Conservation (phyloP, 495 filamentous ascomycete genomes). For the Penicillium paradoxum region DNA sequence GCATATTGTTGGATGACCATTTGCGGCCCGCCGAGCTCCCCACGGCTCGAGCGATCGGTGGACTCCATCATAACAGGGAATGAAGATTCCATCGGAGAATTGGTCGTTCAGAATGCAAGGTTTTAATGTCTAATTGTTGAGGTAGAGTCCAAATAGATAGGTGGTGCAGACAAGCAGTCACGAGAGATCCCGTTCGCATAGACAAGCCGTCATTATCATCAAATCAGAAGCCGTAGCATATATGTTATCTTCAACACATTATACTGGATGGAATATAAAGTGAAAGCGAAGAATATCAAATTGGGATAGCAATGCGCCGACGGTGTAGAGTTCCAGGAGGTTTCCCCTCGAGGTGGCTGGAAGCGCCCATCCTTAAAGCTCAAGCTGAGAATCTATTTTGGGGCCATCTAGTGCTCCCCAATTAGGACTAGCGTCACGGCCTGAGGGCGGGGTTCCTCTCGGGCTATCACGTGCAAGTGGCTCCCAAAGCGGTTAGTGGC, state of each 20-base stretch:
- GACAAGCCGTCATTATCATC: constrained; percentile 7
- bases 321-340: constrained; percentile 14
- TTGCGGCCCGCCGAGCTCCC: constrained; percentile 27
- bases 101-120: background rate
- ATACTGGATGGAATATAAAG: background rate
- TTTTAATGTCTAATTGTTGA: constrained; percentile 3
- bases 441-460: constrained; percentile 29
- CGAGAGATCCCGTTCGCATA: constrained; percentile 8
- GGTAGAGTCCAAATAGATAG: background rate
- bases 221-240: background rate
- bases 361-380: constrained; percentile 21
- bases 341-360: constrained; percentile 27
- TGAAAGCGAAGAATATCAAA: background rate
- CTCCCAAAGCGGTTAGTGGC: background rate
- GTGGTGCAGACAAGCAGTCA: constrained; percentile 8
- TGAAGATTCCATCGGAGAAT: constrained; percentile 28
- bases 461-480: constrained; percentile 10
- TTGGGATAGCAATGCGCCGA: constrained; percentile 4
- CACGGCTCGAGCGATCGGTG: constrained; percentile 25
- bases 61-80: constrained; percentile 32
- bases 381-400: constrained; percentile 26
- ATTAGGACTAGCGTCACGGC: constrained; percentile 15
- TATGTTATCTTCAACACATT: background rate
- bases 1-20: constrained; percentile 45
- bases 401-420: constrained; percentile 13